phyloP scores from a whole-genome alignment of 2,329 filamentous ascomycete genomes.

The Exophiala lecanii-corni region DNA sequence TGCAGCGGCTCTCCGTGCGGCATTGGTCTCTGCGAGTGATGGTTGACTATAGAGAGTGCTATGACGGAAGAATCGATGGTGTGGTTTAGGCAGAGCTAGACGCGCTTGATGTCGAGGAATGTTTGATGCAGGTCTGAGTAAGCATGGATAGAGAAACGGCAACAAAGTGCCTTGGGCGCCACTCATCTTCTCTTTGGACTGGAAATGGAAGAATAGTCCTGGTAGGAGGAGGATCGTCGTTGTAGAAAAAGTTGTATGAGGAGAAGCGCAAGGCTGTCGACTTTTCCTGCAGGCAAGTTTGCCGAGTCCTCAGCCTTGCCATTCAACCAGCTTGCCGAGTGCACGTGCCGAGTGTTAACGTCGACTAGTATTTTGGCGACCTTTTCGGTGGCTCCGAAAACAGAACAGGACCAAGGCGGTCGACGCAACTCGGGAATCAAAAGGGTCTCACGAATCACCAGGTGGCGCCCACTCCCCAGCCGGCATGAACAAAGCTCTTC shows the following conservation, averaged over 20 bases:
- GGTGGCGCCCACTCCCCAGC: too few species aligned
- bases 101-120: constrained; percentile 10
- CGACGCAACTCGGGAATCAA: too few species aligned
- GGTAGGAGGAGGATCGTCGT: not conserved
- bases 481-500: too few species aligned
- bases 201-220: not conserved
- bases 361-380: too few species aligned
- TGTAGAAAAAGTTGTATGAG: not conserved
- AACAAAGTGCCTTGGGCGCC: constrained; percentile 23
- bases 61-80: constrained; percentile 11
- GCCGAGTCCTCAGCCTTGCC: not conserved
- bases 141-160: constrained; percentile 35
- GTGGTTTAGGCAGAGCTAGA: constrained; percentile 16
- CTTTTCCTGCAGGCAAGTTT: not conserved
- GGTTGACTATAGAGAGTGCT: constrained; percentile 2
- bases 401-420: too few species aligned
- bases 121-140: constrained; percentile 20
- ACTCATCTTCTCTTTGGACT: constrained; percentile 10
- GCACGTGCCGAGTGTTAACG: too few species aligned
- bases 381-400: too few species aligned
- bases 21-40: constrained; percentile 21
- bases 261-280: not conserved
- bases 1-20: constrained; percentile 12
- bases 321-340: too few species aligned
- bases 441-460: too few species aligned